A percentile compares a stretch with the other conserved stretches of the same genome.
Evolutionary conservation across 352 stramenopile genomes (phyloP).

Genomic region (Pythium coloratum): DNA sequence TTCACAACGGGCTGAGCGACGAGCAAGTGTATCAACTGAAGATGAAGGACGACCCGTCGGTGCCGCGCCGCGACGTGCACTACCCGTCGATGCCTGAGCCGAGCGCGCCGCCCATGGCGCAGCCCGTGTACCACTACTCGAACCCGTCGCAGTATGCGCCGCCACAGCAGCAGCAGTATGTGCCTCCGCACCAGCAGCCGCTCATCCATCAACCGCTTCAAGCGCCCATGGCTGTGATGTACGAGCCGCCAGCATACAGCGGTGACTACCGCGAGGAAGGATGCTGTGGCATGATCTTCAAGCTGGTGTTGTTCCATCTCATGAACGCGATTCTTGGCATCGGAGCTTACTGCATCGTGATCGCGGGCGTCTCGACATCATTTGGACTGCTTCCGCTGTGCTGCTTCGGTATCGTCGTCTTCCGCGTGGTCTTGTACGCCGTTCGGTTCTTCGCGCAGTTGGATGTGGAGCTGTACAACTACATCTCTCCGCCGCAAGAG

Average conservation of each 20-base stretch:
- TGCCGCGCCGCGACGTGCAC: constrained; percentile 14
- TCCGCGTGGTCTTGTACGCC: constrained; percentile 47
- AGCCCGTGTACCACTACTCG: constrained; percentile 32
- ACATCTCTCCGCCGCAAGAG: constrained; percentile 40
- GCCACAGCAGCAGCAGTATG: constrained; percentile 28
- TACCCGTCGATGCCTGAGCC: constrained; percentile 27
- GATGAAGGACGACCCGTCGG: constrained; percentile 31
- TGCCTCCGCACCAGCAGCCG: constrained; percentile 21
- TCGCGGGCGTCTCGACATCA: constrained; percentile 38
- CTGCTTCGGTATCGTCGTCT: constrained; percentile 64
- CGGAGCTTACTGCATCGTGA: constrained; percentile 43
- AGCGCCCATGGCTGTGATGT: constrained; percentile 18
- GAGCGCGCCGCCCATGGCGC: constrained; percentile 26
- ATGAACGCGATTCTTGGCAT: constrained; percentile 64
- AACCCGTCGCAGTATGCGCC: constrained; percentile 21
- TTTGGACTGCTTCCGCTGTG: constrained; percentile 56
- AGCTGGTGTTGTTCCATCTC: constrained; percentile 56
- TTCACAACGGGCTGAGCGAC: not conserved
- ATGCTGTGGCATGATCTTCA: constrained; percentile 45
- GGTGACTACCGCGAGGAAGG: constrained; percentile 27
- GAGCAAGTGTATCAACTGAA: not conserved
- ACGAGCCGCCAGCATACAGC: constrained; percentile 28
- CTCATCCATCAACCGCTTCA: constrained; percentile 26
- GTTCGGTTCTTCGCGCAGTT: constrained; percentile 49
- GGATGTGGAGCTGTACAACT: constrained; percentile 73